Conservation (phyloP, 768 basidiomycete species). For the Naganishia onofrii region DNA sequence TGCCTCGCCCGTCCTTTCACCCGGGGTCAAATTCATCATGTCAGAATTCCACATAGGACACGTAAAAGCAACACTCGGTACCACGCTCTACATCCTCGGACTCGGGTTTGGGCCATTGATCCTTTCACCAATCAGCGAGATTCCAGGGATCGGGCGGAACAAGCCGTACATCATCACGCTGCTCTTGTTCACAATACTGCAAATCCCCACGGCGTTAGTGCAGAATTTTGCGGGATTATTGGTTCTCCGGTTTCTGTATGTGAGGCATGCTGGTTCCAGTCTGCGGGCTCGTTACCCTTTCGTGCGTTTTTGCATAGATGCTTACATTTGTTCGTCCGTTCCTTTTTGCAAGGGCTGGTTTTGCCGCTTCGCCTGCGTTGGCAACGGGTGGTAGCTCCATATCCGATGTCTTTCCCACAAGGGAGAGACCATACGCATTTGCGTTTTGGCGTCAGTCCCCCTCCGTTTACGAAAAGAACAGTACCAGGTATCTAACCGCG, state of each 20-base stretch:
- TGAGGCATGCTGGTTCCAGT: neutral
- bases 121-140: conserved; percentile 40
- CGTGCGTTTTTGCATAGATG: neutral
- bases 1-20: conserved; percentile 5
- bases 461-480: too few species aligned
- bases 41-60: conserved; percentile 26
- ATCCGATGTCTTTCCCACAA: neutral
- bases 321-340: too few species aligned
- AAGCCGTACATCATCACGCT: conserved; percentile 51
- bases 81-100: conserved; percentile 35
- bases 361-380: conserved; percentile 50
- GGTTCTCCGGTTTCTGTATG: conserved; percentile 45
- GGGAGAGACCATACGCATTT: neutral
- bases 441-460: neutral
- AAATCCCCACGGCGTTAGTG: conserved; percentile 47
- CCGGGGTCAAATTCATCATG: conserved; percentile 20
- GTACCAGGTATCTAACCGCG: too few species aligned
- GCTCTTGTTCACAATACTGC: conserved; percentile 49
- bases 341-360: conserved; percentile 37
- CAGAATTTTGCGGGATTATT: conserved; percentile 46
- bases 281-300: too few species aligned
- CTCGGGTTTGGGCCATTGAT: conserved; percentile 44
- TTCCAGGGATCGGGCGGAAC: conserved; percentile 50
- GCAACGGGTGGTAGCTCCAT: conserved; percentile 48
- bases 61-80: conserved; percentile 32